A percentile compares a stretch with the other conserved stretches of the same genome.
These are phyloP conservation scores for Colletotrichum sp. DNA, from an alignment of 2,329 filamentous ascomycete species.

Conservation along the genomic window DNA sequence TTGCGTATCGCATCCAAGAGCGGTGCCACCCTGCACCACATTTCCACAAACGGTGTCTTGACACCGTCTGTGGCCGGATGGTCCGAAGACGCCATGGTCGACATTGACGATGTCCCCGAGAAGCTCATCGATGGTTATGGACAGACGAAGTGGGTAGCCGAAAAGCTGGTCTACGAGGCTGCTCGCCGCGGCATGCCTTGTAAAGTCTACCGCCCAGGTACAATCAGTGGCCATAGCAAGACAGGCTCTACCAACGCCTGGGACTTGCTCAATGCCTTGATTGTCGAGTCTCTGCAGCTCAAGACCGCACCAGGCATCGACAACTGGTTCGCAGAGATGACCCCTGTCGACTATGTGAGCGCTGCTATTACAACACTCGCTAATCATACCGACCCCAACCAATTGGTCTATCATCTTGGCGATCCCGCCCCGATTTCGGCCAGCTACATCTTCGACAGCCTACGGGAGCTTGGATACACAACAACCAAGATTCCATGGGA, in stretches of 20 bases:
- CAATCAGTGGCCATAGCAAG: constrained; percentile 78
- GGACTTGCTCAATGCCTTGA: constrained; percentile 76
- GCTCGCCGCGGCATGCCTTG: constrained; percentile 72
- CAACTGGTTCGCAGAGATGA: constrained; percentile 84
- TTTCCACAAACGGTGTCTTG: constrained; percentile 82
- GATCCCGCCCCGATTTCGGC: constrained; percentile 75
- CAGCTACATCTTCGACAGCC: constrained; percentile 66
- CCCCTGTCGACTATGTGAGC: constrained; percentile 81
- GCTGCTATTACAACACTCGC: constrained; percentile 74
- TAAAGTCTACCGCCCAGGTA: constrained; percentile 75
- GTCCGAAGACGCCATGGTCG: constrained; percentile 72
- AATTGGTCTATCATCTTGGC: constrained; percentile 75
- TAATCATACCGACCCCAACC: constrained; percentile 65
- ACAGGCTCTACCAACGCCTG: constrained; percentile 80
- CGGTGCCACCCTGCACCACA: constrained; percentile 76
- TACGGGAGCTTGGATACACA: constrained; percentile 72
- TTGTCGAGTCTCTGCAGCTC: constrained; percentile 78
- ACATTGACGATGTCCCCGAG: constrained; percentile 70
- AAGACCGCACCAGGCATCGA: constrained; percentile 73
- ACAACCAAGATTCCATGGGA: constrained; percentile 72
- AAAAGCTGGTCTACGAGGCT: constrained; percentile 75
- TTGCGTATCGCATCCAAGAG: constrained; percentile 71
- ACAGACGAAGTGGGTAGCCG: constrained; percentile 83
- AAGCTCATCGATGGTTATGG: constrained; percentile 77
- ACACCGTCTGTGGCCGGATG: constrained; percentile 74